These are phyloP conservation scores for Phytopythium kandeliae DNA, from an alignment of 352 stramenopile species.

Conservation along the genomic window DNA sequence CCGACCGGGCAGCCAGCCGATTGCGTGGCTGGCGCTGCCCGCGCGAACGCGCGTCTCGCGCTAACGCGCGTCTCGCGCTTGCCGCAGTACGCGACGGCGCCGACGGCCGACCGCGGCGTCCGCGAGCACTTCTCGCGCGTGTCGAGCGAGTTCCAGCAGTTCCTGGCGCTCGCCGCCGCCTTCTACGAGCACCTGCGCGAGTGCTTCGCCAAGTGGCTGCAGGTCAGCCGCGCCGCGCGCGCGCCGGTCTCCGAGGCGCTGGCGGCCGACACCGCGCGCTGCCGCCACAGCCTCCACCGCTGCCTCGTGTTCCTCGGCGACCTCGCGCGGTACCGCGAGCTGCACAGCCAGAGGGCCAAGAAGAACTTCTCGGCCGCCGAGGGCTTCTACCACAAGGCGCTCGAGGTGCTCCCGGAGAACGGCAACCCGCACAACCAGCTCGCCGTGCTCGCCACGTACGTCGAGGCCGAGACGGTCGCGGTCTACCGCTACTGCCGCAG, in stretches of 20 bases:
- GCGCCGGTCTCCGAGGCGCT: constrained; percentile 12
- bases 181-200: constrained; percentile 77
- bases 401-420: constrained; percentile 67
- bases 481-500: constrained; percentile 90
- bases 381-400: constrained; percentile 62
- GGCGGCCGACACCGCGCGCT: constrained; percentile 19
- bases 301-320: constrained; percentile 84
- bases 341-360: constrained; percentile 79
- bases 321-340: constrained; percentile 72
- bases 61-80: no score
- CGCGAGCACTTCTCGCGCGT: constrained; percentile 77
- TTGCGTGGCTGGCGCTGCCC: no score
- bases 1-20: no score
- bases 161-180: constrained; percentile 42
- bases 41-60: no score
- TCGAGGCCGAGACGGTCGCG: constrained; percentile 86
- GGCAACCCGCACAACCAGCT: constrained; percentile 86
- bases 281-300: constrained; percentile 63
- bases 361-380: constrained; percentile 79
- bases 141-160: constrained; percentile 68
- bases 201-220: constrained; percentile 41
- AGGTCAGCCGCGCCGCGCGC: constrained; percentile 20
- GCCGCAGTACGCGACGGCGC: constrained; percentile 52
- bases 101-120: constrained; percentile 51
- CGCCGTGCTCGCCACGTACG: constrained; percentile 79